These are phyloP conservation scores for Plasmodium malariae DNA, from an alignment of 169 alveolate genomes.

Conservation along the genomic window DNA sequence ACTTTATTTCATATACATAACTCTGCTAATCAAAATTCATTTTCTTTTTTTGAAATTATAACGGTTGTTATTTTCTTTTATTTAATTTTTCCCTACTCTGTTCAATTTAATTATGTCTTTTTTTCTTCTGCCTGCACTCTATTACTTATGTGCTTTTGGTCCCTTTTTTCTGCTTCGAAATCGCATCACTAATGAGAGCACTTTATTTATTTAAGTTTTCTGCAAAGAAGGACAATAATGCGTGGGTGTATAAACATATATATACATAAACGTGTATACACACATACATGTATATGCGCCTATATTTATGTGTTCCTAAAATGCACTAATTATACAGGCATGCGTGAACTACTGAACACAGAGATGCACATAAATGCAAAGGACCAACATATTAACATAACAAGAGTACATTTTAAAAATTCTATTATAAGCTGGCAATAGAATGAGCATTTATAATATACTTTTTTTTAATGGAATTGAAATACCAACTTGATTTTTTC, in stretches of 20 bases:
- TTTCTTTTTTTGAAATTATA: too few relatives aligned
- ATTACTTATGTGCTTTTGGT: not conserved
- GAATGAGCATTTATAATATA: slow-evolving; percentile 25
- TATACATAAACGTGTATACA: slow-evolving; percentile 11
- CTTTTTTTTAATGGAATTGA: slow-evolving; percentile 69
- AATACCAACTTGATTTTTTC: slow-evolving; percentile 59
- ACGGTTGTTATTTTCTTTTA: too few relatives aligned
- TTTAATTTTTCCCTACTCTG: too few relatives aligned
- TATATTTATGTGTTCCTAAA: too few relatives aligned
- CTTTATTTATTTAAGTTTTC: slow-evolving; percentile 30
- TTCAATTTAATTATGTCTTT: not conserved
- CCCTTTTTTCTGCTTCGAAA: not conserved
- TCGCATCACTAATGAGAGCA: not conserved
- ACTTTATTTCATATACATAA: too few relatives aligned
- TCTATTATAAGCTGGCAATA: not conserved
- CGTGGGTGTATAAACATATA: not conserved
- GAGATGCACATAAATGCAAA: too few relatives aligned
- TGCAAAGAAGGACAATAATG: not conserved
- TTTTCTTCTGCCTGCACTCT: not conserved
- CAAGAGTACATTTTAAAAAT: too few relatives aligned
- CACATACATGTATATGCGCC: too few relatives aligned
- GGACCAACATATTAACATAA: too few relatives aligned
- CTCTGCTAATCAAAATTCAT: too few relatives aligned
- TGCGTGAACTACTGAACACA: too few relatives aligned
- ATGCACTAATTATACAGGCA: too few relatives aligned